Evolutionary conservation across 208 protist genomes (phyloP).

Genomic region (Trypanosoma avium): DNA sequence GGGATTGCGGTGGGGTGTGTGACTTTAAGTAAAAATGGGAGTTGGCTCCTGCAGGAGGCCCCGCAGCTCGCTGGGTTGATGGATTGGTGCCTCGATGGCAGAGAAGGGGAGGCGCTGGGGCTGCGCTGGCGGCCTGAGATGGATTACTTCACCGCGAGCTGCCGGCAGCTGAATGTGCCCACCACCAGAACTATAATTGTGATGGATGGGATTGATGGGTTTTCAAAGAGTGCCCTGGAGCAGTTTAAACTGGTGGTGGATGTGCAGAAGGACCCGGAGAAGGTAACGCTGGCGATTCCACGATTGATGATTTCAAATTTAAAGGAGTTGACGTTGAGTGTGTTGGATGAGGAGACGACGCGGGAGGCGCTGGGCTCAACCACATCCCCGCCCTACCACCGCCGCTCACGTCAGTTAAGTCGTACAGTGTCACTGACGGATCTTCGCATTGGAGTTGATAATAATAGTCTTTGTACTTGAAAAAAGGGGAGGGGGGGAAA

Average conservation of each 20-base stretch:
- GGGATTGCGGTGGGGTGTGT: constrained; percentile 85
- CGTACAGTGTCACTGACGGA: too few species aligned
- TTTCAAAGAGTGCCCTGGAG: constrained; percentile 72
- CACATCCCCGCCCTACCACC: too few species aligned
- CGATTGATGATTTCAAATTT: constrained; percentile 36
- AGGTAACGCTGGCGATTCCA: constrained; percentile 42
- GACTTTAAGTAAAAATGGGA: constrained; percentile 78
- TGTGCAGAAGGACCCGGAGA: constrained; percentile 50
- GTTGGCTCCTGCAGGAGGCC: constrained; percentile 66
- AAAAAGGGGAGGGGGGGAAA: too few species aligned
- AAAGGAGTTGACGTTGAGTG: constrained; percentile 51
- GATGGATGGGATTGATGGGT: constrained; percentile 76
- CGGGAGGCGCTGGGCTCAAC: too few species aligned
- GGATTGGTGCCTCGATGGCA: constrained; percentile 76
- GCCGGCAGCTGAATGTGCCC: constrained; percentile 60
- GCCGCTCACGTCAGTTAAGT: not conserved
- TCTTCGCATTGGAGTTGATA: too few species aligned
- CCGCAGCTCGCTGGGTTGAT: constrained; percentile 59
- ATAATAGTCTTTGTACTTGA: too few species aligned
- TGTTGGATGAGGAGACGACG: constrained; percentile 34
- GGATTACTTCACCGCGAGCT: constrained; percentile 83
- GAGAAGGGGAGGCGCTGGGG: constrained; percentile 49
- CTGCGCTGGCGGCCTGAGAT: constrained; percentile 81
- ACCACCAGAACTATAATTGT: constrained; percentile 72
- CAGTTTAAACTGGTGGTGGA: constrained; percentile 80